Evolutionary conservation across 108 stramenopile species (phyloP), one percentile per base, ranked within the genome.

Genomic region (Cyclotella baltica): DNA sequence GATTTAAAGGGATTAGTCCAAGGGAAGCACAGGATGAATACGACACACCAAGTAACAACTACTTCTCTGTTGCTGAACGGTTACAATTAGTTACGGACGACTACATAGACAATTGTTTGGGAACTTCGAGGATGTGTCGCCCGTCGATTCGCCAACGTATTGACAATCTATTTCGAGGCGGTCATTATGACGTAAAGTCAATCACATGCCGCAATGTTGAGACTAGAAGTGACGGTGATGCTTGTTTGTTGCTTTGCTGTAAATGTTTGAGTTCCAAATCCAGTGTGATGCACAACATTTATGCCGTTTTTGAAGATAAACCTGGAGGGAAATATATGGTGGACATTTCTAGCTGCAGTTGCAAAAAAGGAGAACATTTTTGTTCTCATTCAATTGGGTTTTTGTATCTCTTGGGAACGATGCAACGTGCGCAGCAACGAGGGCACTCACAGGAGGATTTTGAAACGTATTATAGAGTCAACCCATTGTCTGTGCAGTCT

Each of bases 221-320:
- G 25, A 46, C 63, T 23, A 40, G 23, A 40, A 3, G 0, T 64
- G 43, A 64, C 27, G 63, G 40, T 15, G 13, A n/a, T 15, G 40
- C 63, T 27, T 64, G 63, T 15, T 6, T 64, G 40, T 23, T 64
- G 38, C 1, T 64, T 4, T 0, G 0, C 2, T 40, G 20, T 25
- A 46, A 64, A 23, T 64, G 63, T 23, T 19, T 59, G 8, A 34
- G 58, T 40, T 64, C 63, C 10, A 63, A 73, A 19, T 23, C 47
- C 22, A 62, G 33, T 51, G 19, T 62, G 0, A 63, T 72, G 34
- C 71, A 72, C 28, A 36, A 4, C n/a, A 35, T 59, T 4, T 11
- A 36, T 50, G 71, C 58, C 11, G 71, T 72, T 3, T 72, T 72
- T 40, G 71, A 72, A 36, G 58, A 72, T 19, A 63, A 50, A 48